Base-by-base conservation (phyloP, 768 basidiomycete genomes). In the Kwoniella mangroviensis region DNA sequence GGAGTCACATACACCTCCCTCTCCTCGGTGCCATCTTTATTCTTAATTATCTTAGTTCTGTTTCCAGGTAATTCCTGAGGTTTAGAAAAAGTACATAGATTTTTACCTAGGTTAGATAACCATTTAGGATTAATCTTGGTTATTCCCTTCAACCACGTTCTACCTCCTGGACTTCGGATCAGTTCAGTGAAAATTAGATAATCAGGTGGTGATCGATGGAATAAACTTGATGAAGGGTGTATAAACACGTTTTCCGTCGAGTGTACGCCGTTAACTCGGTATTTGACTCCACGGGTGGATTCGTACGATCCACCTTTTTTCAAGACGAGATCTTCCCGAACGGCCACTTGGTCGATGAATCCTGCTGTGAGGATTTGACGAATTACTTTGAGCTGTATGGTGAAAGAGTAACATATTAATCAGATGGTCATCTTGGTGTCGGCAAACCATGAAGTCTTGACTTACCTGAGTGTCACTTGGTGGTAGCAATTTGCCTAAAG, bases 341-440 rank as follows among this genome's bases (percentile, higher is more conserved):
- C 87, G 9, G 97, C 97, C 15, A 98, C 89, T 83, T 96, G 93
- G 82, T 99, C 95, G 73, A 98, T 92, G 84, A 97, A 98, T 17
- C 89, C 92, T 11, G 96, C 91, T 0, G 92, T 87, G 56, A 98
- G 79, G 11, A 98, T 86, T 80, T 98, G 97, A 51, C 92, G 88
- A 12, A 99, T 86, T 19, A 92, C 89, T 82, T 96, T 98, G 73
- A 98, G 86, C 92, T 98, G 74, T 63, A 34, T 17, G 13, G 4
- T 4, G 28, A 4, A 17, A 60, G 52, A 10, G 3, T 40, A 28
- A 41, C 26, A n/a, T n/a, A n/a, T n/a, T n/a, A n/a, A n/a, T n/a
- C n/a, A n/a, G n/a, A n/a, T n/a, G n/a, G n/a, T n/a, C n/a, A n/a
- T n/a, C n/a, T n/a, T n/a, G n/a, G n/a, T 34, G 34, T 34, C 9